Conservation (phyloP, 2,329 filamentous ascomycete genomes). For the Metarhizium robertsii region DNA sequence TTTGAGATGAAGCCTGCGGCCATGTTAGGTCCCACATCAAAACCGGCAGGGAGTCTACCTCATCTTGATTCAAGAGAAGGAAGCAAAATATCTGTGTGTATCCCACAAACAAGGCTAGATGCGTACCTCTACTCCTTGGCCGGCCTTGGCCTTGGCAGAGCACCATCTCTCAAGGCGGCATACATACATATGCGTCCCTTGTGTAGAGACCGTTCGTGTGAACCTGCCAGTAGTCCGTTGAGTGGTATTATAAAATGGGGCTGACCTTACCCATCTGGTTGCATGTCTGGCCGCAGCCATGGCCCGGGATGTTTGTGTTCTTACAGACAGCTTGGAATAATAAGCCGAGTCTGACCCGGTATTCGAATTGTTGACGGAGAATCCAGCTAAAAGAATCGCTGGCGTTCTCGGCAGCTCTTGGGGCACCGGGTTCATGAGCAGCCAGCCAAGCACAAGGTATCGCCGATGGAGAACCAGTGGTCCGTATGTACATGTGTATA, state of each 20-base stretch:
- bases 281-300: slow-evolving; percentile 5
- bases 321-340: neutral
- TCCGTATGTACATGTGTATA: neutral
- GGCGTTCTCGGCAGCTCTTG: neutral
- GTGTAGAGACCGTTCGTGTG: neutral
- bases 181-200: neutral
- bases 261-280: slow-evolving; percentile 1
- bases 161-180: no score
- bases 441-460: neutral
- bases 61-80: neutral
- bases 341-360: neutral
- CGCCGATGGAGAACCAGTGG: neutral
- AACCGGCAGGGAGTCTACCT: neutral
- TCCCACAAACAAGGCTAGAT: neutral
- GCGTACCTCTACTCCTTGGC: neutral
- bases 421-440: neutral
- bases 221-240: neutral
- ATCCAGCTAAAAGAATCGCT: neutral
- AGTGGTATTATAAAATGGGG: neutral
- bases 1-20: neutral
- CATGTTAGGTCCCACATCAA: neutral
- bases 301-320: slow-evolving; percentile 2
- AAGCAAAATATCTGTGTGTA: neutral
- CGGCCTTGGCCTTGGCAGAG: neutral
- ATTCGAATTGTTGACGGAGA: neutral